Conservation (phyloP, 805 yeast species). For the Zygosaccharomyces pseudorouxii region DNA sequence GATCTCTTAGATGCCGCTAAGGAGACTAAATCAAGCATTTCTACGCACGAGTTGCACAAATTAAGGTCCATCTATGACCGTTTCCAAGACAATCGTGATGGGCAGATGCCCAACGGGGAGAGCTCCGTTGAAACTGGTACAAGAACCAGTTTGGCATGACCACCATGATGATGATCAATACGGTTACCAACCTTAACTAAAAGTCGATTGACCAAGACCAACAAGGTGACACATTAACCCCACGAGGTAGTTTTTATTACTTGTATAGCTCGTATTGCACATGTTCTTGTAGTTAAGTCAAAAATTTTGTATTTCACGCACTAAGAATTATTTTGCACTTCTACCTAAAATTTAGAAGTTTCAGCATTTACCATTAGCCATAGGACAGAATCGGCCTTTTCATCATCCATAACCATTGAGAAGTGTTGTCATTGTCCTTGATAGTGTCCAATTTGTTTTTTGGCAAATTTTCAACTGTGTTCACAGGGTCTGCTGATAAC, state of each 20-base stretch:
- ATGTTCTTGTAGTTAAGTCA: background rate
- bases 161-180: constrained; percentile 9
- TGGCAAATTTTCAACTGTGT: background rate
- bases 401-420: background rate
- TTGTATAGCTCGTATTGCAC: background rate
- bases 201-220: background rate
- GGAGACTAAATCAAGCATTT: constrained; percentile 89
- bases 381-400: background rate
- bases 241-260: background rate
- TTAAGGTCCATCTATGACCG: constrained; percentile 60
- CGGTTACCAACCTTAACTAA: background rate
- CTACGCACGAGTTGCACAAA: constrained; percentile 61
- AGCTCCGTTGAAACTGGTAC: constrained; percentile 81
- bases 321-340: background rate
- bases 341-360: background rate
- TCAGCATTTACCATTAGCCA: background rate
- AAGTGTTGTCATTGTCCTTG: background rate
- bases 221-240: too few relatives aligned
- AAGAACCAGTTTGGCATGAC: constrained; percentile 71
- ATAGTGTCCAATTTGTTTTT: background rate
- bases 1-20: constrained; percentile 59
- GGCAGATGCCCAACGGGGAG: constrained; percentile 82
- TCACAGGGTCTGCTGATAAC: background rate
- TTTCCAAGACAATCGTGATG: constrained; percentile 74
- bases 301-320: background rate